phyloP scores from a whole-genome alignment of 164 flowering plant genomes.

The Chloranthus sessilifolius region DNA sequence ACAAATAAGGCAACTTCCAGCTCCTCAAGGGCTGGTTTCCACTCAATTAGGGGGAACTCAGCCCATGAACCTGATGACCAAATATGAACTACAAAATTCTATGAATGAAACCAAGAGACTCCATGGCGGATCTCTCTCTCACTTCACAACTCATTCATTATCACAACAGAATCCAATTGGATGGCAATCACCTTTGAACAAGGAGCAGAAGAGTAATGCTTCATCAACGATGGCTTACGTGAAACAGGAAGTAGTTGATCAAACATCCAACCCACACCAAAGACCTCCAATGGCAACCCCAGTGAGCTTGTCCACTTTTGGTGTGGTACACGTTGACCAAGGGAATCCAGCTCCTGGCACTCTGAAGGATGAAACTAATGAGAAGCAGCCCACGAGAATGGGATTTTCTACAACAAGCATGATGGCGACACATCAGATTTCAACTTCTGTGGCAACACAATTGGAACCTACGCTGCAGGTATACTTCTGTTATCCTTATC shows the following conservation, averaged over 20 bases:
- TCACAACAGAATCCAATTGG: slow-evolving; percentile 43
- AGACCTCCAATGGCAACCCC: slow-evolving; percentile 34
- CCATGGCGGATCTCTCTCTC: slow-evolving; percentile 46
- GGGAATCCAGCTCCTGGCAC: slow-evolving; percentile 33
- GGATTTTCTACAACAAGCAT: slow-evolving; percentile 30
- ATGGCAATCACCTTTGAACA: slow-evolving; percentile 44
- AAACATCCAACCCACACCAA: slow-evolving; percentile 45
- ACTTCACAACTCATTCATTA: slow-evolving; percentile 33
- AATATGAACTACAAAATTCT: slow-evolving; percentile 44
- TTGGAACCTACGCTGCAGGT: slow-evolving; percentile 37
- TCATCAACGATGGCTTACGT: slow-evolving; percentile 34
- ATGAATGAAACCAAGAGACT: slow-evolving; percentile 45
- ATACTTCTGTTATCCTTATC: slow-evolving; percentile 13
- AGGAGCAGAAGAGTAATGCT: slow-evolving; percentile 37
- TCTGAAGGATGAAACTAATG: slow-evolving; percentile 39
- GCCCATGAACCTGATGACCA: slow-evolving; percentile 31
- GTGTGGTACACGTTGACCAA: slow-evolving; percentile 35
- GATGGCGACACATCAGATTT: slow-evolving; percentile 28
- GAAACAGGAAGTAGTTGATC: slow-evolving; percentile 61
- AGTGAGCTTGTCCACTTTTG: slow-evolving; percentile 34
- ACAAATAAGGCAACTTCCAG: slow-evolving; percentile 51
- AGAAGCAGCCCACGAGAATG: slow-evolving; percentile 46
- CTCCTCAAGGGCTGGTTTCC: slow-evolving; percentile 37
- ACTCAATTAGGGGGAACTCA: slow-evolving; percentile 38
- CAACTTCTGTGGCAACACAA: slow-evolving; percentile 35